Evolutionary conservation across 176 grass and related monocot genomes (phyloP).

Genomic region (Phyllostachys edulis): DNA sequence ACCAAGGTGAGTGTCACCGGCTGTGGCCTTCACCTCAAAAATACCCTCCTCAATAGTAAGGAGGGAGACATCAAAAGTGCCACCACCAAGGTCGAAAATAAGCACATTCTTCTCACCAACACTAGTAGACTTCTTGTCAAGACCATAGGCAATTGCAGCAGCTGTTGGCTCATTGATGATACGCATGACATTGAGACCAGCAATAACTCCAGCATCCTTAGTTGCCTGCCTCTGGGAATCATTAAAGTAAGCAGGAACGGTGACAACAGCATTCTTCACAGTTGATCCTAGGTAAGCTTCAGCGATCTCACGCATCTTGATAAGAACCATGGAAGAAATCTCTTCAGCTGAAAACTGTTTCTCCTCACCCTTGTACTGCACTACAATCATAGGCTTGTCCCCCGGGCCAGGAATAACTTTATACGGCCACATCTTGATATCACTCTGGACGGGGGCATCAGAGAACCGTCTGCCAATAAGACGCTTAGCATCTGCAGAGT

Average conservation of each 20-base stretch:
- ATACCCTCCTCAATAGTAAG: slow-evolving; percentile 60
- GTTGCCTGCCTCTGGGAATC: slow-evolving; percentile 60
- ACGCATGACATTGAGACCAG: slow-evolving; percentile 49
- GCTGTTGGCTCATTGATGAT: slow-evolving; percentile 62
- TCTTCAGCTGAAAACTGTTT: slow-evolving; percentile 52
- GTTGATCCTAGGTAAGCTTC: slow-evolving; percentile 51
- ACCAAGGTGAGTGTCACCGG: slow-evolving; percentile 57
- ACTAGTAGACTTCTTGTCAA: slow-evolving; percentile 54
- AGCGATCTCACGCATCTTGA: slow-evolving; percentile 51
- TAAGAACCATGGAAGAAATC: slow-evolving; percentile 56
- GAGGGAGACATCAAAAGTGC: slow-evolving; percentile 56
- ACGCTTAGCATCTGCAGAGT: slow-evolving; percentile 51
- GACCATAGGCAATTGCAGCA: slow-evolving; percentile 56
- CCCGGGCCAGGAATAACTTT: slow-evolving; percentile 44
- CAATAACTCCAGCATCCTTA: slow-evolving; percentile 59
- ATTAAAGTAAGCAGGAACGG: slow-evolving; percentile 51
- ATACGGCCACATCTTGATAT: slow-evolving; percentile 53
- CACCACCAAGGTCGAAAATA: slow-evolving; percentile 58
- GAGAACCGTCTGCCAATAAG: slow-evolving; percentile 52
- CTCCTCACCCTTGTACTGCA: slow-evolving; percentile 58
- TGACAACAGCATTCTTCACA: slow-evolving; percentile 50
- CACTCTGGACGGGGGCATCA: slow-evolving; percentile 47
- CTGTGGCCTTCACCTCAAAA: slow-evolving; percentile 59
- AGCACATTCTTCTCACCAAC: slow-evolving; percentile 61
- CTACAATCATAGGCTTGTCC: slow-evolving; percentile 54